Evolutionary conservation across 495 filamentous ascomycete species (phyloP).

Genomic region (Aspergillus conjunctus): DNA sequence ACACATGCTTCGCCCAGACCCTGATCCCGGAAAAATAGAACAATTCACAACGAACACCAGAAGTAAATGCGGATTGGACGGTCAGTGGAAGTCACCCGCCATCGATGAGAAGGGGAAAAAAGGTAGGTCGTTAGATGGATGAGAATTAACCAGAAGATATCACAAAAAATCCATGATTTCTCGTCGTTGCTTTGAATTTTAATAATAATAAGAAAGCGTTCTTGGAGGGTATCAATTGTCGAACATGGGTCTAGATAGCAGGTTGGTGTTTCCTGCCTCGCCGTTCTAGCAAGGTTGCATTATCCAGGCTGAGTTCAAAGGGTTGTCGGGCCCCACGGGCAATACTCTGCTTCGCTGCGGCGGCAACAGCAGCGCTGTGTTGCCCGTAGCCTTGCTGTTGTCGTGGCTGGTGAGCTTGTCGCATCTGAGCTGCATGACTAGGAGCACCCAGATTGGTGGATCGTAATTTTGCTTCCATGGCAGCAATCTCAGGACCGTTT

Average conservation of each 20-base stretch:
- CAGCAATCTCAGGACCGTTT: constrained; percentile 62
- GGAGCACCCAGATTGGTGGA: constrained; percentile 68
- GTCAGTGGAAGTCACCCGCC: constrained; percentile 10
- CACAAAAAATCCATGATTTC: constrained; percentile 4
- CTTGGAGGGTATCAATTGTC: constrained; percentile 3
- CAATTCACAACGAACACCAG: constrained; percentile 15
- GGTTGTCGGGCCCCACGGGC: constrained; percentile 62
- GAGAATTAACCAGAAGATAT: constrained; percentile 11
- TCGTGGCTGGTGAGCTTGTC: constrained; percentile 55
- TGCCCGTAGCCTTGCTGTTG: constrained; percentile 74
- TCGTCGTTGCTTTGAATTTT: constrained; percentile 17
- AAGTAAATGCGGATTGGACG: constrained; percentile 17
- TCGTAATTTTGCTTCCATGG: constrained; percentile 83
- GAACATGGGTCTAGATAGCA: constrained; percentile 26
- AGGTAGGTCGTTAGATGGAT: background rate
- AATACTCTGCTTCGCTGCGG: constrained; percentile 77
- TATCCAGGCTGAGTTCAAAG: constrained; percentile 90
- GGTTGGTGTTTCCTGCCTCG: constrained; percentile 53
- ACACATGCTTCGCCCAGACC: constrained; percentile 24
- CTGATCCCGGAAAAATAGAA: constrained; percentile 18
- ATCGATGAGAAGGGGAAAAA: constrained; percentile 5
- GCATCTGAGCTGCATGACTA: constrained; percentile 59
- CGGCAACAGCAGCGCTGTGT: constrained; percentile 73
- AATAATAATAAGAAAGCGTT: constrained; percentile 10
- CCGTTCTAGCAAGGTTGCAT: constrained; percentile 82